Conservation (phyloP, 805 yeast genomes). For the Zygosaccharomyces kombuchaensis region DNA sequence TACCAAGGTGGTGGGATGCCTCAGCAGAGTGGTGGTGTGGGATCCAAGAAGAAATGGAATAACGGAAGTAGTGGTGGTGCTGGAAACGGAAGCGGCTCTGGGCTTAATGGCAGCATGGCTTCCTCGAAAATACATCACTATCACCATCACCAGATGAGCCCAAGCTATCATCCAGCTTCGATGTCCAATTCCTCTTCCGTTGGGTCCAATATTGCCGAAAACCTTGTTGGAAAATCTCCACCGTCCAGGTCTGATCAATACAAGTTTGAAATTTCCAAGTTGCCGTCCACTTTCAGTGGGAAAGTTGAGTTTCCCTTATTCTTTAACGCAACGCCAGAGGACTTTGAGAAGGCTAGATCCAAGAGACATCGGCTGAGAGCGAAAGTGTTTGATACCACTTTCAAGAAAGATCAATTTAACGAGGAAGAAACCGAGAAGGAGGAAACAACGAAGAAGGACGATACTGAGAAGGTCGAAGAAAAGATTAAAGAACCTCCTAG, state of each 20-base stretch:
- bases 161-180: constrained; percentile 12
- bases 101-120: constrained; percentile 9
- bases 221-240: constrained; percentile 2
- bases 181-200: constrained; percentile 5
- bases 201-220: not conserved
- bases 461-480: not conserved
- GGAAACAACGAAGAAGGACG: not conserved
- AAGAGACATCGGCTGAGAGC: constrained; percentile 22
- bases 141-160: constrained; percentile 16
- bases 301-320: constrained; percentile 28
- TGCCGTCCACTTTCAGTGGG: constrained; percentile 8
- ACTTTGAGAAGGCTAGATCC: constrained; percentile 32
- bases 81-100: constrained; percentile 5
- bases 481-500: not conserved
- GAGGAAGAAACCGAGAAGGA: not conserved
- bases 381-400: constrained; percentile 4
- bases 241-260: constrained; percentile 21
- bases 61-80: constrained; percentile 7
- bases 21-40: constrained; percentile 11
- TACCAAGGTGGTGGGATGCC: constrained; percentile 20
- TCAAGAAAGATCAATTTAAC: not conserved
- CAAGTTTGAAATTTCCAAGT: constrained; percentile 27
- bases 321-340: constrained; percentile 30
- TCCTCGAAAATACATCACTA: constrained; percentile 16
- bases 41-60: constrained; percentile 28